Percentiles rank a stretch among this genome's conserved stretches.
Conservation (phyloP, 2,329 filamentous ascomycete genomes). For the Talaromyces sp. region DNA sequence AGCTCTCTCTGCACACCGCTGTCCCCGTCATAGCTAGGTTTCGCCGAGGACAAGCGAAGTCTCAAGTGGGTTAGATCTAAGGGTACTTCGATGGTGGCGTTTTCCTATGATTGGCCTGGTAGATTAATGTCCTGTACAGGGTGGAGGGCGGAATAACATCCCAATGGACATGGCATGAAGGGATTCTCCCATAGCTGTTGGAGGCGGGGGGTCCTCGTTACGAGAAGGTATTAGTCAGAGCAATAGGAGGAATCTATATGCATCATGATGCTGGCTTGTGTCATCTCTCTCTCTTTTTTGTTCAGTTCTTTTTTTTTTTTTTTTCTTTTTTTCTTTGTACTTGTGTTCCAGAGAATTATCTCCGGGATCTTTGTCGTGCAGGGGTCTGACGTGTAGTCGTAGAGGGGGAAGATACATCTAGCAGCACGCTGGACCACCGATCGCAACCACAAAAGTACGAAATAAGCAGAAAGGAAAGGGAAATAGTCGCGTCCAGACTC, state of each 20-base stretch:
- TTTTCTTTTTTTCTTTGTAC: neutral
- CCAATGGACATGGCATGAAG: conserved; percentile 22
- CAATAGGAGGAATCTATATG: neutral
- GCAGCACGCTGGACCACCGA: too few species aligned
- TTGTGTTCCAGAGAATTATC: neutral
- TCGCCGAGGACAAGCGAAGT: conserved; percentile 9
- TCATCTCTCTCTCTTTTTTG: too few species aligned
- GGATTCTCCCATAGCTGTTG: conserved; percentile 5
- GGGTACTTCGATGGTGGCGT: conserved; percentile 16
- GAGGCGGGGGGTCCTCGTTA: neutral
- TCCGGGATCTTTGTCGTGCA: neutral
- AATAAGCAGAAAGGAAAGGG: conserved; percentile 5
- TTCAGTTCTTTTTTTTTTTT: too few species aligned
- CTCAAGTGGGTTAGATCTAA: conserved; percentile 1
- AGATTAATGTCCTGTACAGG: neutral
- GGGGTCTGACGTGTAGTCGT: neutral
- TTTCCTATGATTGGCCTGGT: neutral
- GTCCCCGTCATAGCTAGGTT: neutral
- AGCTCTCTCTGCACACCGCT: neutral
- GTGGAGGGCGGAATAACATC: conserved; percentile 15
- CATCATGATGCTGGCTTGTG: too few species aligned
- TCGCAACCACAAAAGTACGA: conserved; percentile 1
- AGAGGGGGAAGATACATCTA: neutral
- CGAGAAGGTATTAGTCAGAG: neutral
- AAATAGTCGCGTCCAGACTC: conserved; percentile 16